Conservation (phyloP, 2,329 filamentous ascomycete species). For the Epichloe festucae region DNA sequence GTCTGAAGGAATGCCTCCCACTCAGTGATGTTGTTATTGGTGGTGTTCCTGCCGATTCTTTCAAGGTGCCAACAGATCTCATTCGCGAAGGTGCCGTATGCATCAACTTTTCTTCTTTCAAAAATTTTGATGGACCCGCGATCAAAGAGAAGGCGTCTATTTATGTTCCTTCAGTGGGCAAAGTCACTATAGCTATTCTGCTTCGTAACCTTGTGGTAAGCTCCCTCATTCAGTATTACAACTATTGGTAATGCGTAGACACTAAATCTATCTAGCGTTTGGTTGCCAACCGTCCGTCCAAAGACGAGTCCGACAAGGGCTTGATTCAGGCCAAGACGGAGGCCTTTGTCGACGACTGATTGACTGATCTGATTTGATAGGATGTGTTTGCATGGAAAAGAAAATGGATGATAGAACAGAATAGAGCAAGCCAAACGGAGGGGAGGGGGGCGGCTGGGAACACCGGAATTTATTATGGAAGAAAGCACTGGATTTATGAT, state of each 20-base stretch:
- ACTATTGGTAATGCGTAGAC: neutral
- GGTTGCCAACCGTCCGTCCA: constrained; percentile 35
- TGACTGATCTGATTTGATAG: constrained; percentile 11
- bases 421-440: neutral
- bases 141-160: constrained; percentile 94
- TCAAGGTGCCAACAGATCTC: constrained; percentile 76
- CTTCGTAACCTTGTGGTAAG: constrained; percentile 78
- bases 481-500: neutral
- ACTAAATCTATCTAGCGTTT: constrained; percentile 30
- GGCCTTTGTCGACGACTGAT: constrained; percentile 26
- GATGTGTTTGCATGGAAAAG: neutral
- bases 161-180: constrained; percentile 93
- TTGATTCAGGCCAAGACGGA: constrained; percentile 27
- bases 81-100: constrained; percentile 89
- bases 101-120: constrained; percentile 94
- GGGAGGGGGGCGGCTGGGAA: too few relatives aligned
- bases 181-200: constrained; percentile 89
- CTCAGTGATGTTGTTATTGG: constrained; percentile 90
- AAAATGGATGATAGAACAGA: neutral
- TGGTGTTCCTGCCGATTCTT: constrained; percentile 76
- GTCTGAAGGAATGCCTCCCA: constrained; percentile 67
- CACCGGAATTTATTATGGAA: neutral
- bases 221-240: constrained; percentile 10
- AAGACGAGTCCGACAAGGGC: constrained; percentile 21
- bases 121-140: constrained; percentile 75